Base-by-base conservation (phyloP, 257 asterid genomes). In the Gardenia jasminoides region DNA sequence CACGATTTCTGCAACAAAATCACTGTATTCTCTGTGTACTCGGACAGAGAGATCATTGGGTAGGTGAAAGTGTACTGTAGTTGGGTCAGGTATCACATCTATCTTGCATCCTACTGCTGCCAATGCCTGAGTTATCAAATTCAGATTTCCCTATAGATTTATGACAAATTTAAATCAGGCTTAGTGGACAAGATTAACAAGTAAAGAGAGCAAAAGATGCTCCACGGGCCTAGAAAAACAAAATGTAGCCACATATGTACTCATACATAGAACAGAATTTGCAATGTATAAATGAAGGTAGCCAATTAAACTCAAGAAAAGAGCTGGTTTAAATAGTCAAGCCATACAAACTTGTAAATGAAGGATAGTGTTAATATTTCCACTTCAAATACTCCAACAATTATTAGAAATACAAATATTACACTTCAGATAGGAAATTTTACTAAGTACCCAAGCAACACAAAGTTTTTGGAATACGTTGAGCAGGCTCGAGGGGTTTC, bases 31-130 rank as follows among this genome's bases (percentile, higher is more conserved):
- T 87, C 97, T 81, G 84, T 92, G 95, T 78, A 96, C 97, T 75
- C 59, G 97, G 76, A 96, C 93, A 20, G 99, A 93, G 70, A 93
- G 92, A 76, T 87, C 88, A 82, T 90, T 87, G 4, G 99, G 98
- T 70, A 96, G 87, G 90, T 91, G 99, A 81, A 90, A 96, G 87
- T 93, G 98, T 75, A 96, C 97, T 1, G 97, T 96, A 71, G 97
- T 93, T 16, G 99, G 99, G 78, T 93, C 98, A 61, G 99, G 98
- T 89, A 96, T 92, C 75, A 92, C 97, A 80, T 90, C 88, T 85
- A 96, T 71, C 89, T 85, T 92, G 84, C 94, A 87, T 79, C 99
- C 99, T 26, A 96, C 98, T 1, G 97, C 99, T 74, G 94, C 97
- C 85, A 96, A 86, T 79, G 98, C 93, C 88, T 86, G 97, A 13